Conservation (phyloP, 495 filamentous ascomycete genomes). For the Cercophora sp. region DNA sequence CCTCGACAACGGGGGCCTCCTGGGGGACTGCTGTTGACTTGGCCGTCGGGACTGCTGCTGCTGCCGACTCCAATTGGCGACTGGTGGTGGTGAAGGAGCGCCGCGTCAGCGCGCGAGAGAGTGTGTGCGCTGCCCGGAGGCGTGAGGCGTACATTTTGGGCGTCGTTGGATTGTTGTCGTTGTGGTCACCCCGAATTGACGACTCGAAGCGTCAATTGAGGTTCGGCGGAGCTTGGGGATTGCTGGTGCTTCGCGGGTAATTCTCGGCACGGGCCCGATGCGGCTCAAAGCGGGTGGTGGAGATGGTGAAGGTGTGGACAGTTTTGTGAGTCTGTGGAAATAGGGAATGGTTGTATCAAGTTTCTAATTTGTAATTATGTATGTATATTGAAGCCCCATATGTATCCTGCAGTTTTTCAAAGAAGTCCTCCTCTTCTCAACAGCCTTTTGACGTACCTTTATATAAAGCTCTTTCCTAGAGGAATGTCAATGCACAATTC, state of each 20-base stretch:
- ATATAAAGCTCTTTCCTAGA: too few relatives aligned
- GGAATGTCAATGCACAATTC: too few relatives aligned
- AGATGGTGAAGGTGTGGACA: conserved; percentile 14
- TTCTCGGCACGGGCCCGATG: conserved; percentile 11
- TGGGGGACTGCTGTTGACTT: conserved; percentile 54
- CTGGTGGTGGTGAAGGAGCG: conserved; percentile 36
- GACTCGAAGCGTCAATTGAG: conserved; percentile 19
- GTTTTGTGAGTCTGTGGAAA: too few relatives aligned
- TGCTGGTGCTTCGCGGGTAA: conserved; percentile 20
- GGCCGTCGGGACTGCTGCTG: conserved; percentile 44
- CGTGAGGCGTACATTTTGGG: conserved; percentile 53
- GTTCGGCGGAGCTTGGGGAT: conserved; percentile 3
- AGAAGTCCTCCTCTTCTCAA: too few relatives aligned
- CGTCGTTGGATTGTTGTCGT: conserved; percentile 26
- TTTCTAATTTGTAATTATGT: too few relatives aligned
- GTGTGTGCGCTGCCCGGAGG: conserved; percentile 39
- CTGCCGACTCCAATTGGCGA: conserved; percentile 32
- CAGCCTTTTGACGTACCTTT: too few relatives aligned
- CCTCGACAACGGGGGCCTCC: conserved; percentile 51
- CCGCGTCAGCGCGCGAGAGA: conserved; percentile 27
- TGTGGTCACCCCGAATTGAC: too few relatives aligned
- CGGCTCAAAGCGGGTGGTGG: not conserved
- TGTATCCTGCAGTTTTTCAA: too few relatives aligned
- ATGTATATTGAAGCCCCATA: too few relatives aligned
- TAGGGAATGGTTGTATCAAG: too few relatives aligned